Evolutionary conservation across 371 early-diverging fungal genomes (phyloP).

Genomic region (Rhizopus delemar): DNA sequence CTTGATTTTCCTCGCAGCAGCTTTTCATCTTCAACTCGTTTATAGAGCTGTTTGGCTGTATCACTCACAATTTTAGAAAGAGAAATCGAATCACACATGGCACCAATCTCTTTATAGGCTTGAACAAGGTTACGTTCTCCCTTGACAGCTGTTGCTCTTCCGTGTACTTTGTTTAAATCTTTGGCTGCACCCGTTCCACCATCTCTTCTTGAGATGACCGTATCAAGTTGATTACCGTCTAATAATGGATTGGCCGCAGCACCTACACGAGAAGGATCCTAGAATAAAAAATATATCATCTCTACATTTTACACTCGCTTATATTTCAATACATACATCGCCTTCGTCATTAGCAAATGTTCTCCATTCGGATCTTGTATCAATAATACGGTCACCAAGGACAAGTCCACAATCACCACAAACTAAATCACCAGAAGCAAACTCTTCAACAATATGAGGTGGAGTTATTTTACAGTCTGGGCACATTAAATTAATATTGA

Average conservation of each 20-base stretch:
- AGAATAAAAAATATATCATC: slow-evolving; percentile 4
- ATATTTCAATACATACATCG: slow-evolving; percentile 54
- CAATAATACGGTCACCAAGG: slow-evolving; percentile 96
- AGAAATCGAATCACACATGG: slow-evolving; percentile 89
- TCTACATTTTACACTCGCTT: no score
- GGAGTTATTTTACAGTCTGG: slow-evolving; percentile 78
- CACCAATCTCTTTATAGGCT: slow-evolving; percentile 91
- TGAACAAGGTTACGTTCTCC: slow-evolving; percentile 83
- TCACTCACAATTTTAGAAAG: slow-evolving; percentile 88
- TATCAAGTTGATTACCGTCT: slow-evolving; percentile 90
- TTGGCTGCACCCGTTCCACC: slow-evolving; percentile 77
- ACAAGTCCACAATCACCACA: slow-evolving; percentile 98
- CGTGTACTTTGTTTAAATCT: slow-evolving; percentile 77
- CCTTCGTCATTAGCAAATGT: slow-evolving; percentile 96
- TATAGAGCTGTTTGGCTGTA: slow-evolving; percentile 95
- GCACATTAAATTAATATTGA: slow-evolving; percentile 74
- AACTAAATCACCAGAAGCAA: slow-evolving; percentile 87
- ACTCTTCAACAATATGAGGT: slow-evolving; percentile 98
- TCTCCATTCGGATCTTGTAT: slow-evolving; percentile 99
- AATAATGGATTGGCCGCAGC: slow-evolving; percentile 89
- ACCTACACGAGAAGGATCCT: slow-evolving; percentile 99
- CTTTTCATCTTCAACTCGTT: slow-evolving; percentile 87
- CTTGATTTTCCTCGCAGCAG: slow-evolving; percentile 86
- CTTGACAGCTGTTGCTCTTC: slow-evolving; percentile 71
- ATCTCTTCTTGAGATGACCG: slow-evolving; percentile 82